Percentiles rank a stretch among this genome's conserved stretches.
Conservation (phyloP, 345 rosid genomes). For the Citrus cavaleriei region DNA sequence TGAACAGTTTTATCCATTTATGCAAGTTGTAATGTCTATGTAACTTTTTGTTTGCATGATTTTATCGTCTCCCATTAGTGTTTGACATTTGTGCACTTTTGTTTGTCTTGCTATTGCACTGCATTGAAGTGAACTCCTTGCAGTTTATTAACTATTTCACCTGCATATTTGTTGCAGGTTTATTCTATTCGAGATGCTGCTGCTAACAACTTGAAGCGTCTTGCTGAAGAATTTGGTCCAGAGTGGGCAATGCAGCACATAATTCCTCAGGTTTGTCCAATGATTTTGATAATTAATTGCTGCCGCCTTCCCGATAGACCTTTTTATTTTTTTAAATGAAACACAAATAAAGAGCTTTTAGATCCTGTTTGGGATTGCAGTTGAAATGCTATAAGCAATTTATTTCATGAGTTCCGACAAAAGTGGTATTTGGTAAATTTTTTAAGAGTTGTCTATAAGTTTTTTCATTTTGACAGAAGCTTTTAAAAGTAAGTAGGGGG, state of each 20-base stretch:
- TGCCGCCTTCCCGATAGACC: background rate
- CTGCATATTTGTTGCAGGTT: slow-evolving; percentile 36
- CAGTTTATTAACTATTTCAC: background rate
- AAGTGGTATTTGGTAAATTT: too few species aligned
- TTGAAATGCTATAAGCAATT: too few species aligned
- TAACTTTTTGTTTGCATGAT: background rate
- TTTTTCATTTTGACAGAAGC: too few species aligned
- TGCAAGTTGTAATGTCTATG: background rate
- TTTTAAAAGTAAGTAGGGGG: too few species aligned
- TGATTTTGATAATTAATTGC: background rate
- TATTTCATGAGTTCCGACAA: too few species aligned
- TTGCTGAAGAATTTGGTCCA: slow-evolving; percentile 86
- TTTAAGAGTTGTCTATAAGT: too few species aligned
- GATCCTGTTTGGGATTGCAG: too few species aligned
- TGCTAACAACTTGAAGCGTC: slow-evolving; percentile 78
- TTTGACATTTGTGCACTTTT: background rate
- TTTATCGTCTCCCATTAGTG: background rate
- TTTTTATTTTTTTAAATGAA: background rate
- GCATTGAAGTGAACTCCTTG: too few species aligned
- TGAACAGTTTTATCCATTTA: background rate
- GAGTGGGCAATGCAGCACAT: slow-evolving; percentile 93
- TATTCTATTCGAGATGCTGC: slow-evolving; percentile 88
- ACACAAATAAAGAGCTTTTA: background rate
- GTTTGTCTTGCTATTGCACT: too few species aligned
- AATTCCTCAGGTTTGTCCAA: slow-evolving; percentile 63